A percentile compares a stretch with the other conserved stretches of the same genome.
These are phyloP conservation scores for Pichiaceae sp. DNA, from an alignment of 1,139 yeast species.

Conservation along the genomic window DNA sequence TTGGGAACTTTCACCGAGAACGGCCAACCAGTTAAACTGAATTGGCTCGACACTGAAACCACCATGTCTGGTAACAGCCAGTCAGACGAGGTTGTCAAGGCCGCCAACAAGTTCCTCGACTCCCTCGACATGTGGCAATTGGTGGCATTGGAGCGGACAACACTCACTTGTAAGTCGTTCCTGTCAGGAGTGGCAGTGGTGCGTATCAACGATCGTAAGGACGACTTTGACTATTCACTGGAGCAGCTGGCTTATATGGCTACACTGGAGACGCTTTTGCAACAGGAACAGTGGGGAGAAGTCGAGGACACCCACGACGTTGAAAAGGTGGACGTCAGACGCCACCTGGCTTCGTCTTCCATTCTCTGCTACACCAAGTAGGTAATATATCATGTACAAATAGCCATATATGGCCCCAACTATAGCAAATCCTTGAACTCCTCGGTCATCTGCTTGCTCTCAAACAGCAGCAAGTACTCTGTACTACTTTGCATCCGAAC, in stretches of 20 bases:
- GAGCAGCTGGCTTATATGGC: conserved; percentile 75
- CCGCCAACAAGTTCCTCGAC: conserved; percentile 60
- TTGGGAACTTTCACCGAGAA: conserved; percentile 39
- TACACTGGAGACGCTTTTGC: conserved; percentile 73
- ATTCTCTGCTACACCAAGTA: conserved; percentile 20
- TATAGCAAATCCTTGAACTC: background rate
- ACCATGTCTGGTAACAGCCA: conserved; percentile 76
- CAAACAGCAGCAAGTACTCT: background rate
- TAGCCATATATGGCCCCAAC: background rate
- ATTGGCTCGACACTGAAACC: conserved; percentile 67
- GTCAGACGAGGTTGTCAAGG: conserved; percentile 45
- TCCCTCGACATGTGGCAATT: conserved; percentile 64
- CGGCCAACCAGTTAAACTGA: conserved; percentile 31
- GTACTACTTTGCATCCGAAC: background rate
- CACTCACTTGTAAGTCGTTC: conserved; percentile 77
- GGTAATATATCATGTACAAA: background rate
- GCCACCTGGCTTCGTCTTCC: conserved; percentile 80
- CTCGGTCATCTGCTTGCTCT: background rate
- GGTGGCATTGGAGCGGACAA: conserved; percentile 83
- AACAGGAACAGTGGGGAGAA: conserved; percentile 92
- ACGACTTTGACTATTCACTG: conserved; percentile 29
- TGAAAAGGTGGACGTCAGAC: conserved; percentile 77
- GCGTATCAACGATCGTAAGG: conserved; percentile 25
- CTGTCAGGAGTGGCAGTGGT: conserved; percentile 52
- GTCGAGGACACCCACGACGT: conserved; percentile 98